These are phyloP conservation scores for Typha latifolia DNA, from an alignment of 176 grass and related monocot genomes.

Conservation along the genomic window DNA sequence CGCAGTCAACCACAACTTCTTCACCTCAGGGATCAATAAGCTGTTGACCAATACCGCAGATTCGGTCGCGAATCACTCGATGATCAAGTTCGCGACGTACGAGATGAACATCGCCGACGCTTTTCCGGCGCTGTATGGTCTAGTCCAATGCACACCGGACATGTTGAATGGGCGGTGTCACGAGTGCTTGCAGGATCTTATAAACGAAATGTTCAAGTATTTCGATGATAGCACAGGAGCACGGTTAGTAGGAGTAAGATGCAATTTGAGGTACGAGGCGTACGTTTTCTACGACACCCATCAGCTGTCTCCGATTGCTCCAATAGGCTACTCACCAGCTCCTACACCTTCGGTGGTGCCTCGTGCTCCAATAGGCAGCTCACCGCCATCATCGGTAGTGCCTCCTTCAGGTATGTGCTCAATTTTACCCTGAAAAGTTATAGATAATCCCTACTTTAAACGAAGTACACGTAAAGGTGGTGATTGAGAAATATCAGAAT, in stretches of 20 bases:
- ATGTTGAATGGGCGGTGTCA: slow-evolving; percentile 17
- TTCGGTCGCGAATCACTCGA: slow-evolving; percentile 29
- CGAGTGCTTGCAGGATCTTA: slow-evolving; percentile 26
- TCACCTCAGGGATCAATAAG: neutral
- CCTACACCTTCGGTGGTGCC: too few species aligned
- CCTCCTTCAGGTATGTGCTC: too few species aligned
- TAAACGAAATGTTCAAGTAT: neutral
- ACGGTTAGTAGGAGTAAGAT: slow-evolving; percentile 14
- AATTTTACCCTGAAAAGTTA: too few species aligned
- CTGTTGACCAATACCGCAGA: neutral
- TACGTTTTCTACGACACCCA: slow-evolving; percentile 30
- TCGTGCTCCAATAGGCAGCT: neutral
- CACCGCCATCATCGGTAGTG: neutral
- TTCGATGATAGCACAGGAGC: slow-evolving; percentile 7
- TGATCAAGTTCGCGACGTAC: slow-evolving; percentile 26
- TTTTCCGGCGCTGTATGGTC: neutral
- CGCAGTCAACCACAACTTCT: slow-evolving; percentile 12
- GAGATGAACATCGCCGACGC: slow-evolving; percentile 10
- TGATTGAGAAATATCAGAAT: too few species aligned
- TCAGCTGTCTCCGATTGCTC: too few species aligned
- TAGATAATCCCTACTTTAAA: too few species aligned
- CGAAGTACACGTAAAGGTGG: too few species aligned
- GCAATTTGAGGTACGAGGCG: slow-evolving; percentile 45
- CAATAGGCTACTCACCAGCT: too few species aligned
- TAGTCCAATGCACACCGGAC: slow-evolving; percentile 44